A percentile compares a stretch with the other conserved stretches of the same genome.
Conservation (phyloP, 352 stramenopile species). For the Globisporangium irregulare region DNA sequence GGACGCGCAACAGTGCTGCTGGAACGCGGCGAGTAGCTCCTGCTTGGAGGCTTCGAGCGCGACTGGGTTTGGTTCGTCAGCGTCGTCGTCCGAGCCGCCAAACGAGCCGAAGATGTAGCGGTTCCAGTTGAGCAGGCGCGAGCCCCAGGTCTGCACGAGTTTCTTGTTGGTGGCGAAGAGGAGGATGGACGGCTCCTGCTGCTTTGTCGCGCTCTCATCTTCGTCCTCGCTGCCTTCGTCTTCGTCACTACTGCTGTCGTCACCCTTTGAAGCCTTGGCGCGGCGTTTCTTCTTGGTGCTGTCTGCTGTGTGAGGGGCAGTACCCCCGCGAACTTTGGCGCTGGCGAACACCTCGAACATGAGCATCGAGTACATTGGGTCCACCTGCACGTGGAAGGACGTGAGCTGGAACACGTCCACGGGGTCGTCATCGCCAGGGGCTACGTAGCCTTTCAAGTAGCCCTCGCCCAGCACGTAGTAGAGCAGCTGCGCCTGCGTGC, state of each 20-base stretch:
- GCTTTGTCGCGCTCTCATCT: conserved; percentile 1
- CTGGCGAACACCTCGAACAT: conserved; percentile 60
- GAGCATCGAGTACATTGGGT: conserved; percentile 59
- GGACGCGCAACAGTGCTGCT: conserved; percentile 1
- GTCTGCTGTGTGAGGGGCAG: too few species aligned
- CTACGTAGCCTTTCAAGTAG: conserved; percentile 48
- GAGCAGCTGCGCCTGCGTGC: conserved; percentile 30
- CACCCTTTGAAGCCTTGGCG: not conserved
- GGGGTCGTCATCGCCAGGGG: conserved; percentile 31
- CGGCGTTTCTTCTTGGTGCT: not conserved
- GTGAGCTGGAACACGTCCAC: conserved; percentile 66
- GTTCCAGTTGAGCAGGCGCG: conserved; percentile 70
- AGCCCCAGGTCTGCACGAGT: conserved; percentile 48
- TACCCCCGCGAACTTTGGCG: conserved; percentile 10
- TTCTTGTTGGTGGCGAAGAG: conserved; percentile 53
- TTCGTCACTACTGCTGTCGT: conserved; percentile 14
- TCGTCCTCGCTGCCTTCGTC: conserved; percentile 27
- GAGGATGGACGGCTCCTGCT: conserved; percentile 26
- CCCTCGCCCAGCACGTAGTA: conserved; percentile 72
- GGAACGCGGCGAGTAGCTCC: conserved; percentile 10
- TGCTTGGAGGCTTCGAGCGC: conserved; percentile 14
- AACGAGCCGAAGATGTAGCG: conserved; percentile 47
- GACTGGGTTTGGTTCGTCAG: conserved; percentile 6
- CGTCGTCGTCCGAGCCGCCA: conserved; percentile 1
- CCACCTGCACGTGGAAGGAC: conserved; percentile 51